Conservation (phyloP, 2,329 filamentous ascomycete genomes). For the Paecilomyces formosus region DNA sequence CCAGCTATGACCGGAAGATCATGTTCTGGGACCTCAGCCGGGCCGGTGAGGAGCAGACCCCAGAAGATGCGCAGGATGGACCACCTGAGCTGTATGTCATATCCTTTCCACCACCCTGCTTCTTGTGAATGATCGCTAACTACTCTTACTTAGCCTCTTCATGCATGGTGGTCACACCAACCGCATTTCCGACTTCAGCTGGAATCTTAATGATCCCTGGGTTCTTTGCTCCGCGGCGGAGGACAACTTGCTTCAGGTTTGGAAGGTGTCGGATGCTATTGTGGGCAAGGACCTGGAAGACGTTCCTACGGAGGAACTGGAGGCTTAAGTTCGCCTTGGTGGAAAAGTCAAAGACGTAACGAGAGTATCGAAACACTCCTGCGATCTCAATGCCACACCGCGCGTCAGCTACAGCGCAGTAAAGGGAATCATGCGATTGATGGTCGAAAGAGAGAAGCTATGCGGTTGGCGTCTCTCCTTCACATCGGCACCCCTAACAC, state of each 20-base stretch:
- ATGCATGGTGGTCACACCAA: conserved; percentile 99
- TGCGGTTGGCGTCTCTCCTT: not conserved
- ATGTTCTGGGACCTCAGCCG: conserved; percentile 94
- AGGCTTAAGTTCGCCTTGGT: conserved; percentile 35
- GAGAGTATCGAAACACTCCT: not conserved
- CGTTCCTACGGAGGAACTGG: conserved; percentile 69
- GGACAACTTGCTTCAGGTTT: conserved; percentile 93
- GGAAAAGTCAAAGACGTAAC: not conserved
- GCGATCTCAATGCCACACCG: not conserved
- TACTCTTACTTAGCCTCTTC: conserved; percentile 57
- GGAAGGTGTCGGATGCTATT: conserved; percentile 78
- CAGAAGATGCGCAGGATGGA: conserved; percentile 91
- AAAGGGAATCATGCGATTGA: not conserved
- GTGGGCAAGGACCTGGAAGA: conserved; percentile 70
- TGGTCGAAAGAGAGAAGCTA: too few species aligned
- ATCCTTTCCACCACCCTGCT: conserved; percentile 1
- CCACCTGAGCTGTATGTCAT: conserved; percentile 78
- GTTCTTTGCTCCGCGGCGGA: conserved; percentile 91
- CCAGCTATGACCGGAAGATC: conserved; percentile 85
- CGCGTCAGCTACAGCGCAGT: not conserved
- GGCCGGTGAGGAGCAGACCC: conserved; percentile 87
- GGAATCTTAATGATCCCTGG: conserved; percentile 97
- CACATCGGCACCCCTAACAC: not conserved
- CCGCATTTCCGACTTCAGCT: conserved; percentile 91
- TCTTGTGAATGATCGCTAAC: not conserved